Conservation (phyloP, 306 rosid genomes). For the Phaseolus lunatus region DNA sequence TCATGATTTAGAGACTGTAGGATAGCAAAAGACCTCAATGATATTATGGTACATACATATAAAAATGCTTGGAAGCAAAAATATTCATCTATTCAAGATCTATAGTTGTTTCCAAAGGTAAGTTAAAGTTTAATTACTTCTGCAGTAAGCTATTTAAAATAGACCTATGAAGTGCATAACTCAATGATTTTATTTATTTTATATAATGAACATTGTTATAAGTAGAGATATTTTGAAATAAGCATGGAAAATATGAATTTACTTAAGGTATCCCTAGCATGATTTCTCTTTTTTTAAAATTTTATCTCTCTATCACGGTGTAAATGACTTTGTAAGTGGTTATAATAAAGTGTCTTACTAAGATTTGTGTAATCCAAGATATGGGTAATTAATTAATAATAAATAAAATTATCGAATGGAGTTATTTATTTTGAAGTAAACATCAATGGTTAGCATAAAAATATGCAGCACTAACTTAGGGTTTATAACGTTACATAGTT, state of each 20-base stretch:
- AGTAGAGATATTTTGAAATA: too few relatives aligned
- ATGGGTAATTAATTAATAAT: background rate
- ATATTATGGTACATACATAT: too few relatives aligned
- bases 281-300: too few relatives aligned
- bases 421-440: background rate
- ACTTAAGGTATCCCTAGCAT: too few relatives aligned
- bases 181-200: background rate
- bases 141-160: background rate
- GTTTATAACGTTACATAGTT: background rate
- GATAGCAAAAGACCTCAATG: background rate
- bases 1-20: background rate
- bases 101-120: background rate
- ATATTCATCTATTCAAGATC: background rate
- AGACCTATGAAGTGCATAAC: background rate
- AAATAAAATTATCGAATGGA: background rate
- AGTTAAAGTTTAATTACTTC: conserved; percentile 20
- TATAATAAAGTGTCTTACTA: background rate
- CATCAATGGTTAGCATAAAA: background rate
- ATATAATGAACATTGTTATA: background rate
- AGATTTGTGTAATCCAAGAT: background rate
- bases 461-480: conserved; percentile 1
- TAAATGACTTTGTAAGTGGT: background rate
- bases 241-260: too few relatives aligned
- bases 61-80: background rate
- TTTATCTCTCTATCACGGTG: too few relatives aligned